phyloP scores from a whole-genome alignment of 73 alveolate species.

The Urostyla sp. region DNA sequence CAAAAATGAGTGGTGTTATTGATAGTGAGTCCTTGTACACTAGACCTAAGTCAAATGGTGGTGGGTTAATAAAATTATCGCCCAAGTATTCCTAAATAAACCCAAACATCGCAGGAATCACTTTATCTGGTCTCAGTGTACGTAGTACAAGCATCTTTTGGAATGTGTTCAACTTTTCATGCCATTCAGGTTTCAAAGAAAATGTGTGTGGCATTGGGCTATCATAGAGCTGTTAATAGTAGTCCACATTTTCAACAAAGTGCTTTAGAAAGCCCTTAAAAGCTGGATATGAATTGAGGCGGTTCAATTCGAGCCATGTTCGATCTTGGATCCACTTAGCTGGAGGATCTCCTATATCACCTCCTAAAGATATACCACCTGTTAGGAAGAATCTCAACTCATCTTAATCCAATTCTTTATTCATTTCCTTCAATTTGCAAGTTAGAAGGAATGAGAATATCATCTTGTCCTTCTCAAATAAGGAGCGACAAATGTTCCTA shows the following conservation, averaged over 20 bases:
- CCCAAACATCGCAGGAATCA: conserved; percentile 92
- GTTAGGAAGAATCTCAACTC: conserved; percentile 98
- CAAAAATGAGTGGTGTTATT: conserved; percentile 96
- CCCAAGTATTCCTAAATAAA: conserved; percentile 93
- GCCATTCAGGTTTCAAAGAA: conserved; percentile 56
- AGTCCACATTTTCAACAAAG: conserved; percentile 74
- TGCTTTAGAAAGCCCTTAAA: conserved; percentile 91
- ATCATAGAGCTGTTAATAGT: conserved; percentile 83
- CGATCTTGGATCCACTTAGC: conserved; percentile 97
- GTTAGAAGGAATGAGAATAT: conserved; percentile 97
- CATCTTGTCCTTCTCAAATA: conserved; percentile 98
- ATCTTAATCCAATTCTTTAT: conserved; percentile 80
- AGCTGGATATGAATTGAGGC: conserved; percentile 76
- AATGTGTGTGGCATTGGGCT: conserved; percentile 63
- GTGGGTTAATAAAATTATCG: conserved; percentile 93
- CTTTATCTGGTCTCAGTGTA: conserved; percentile 97
- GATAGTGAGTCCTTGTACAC: conserved; percentile 93
- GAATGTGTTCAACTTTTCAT: conserved; percentile 79
- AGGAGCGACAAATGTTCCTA: conserved; percentile 96
- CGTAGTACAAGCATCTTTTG: conserved; percentile 89
- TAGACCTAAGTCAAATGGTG: conserved; percentile 96
- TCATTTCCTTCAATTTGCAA: conserved; percentile 89
- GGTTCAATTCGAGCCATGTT: conserved; percentile 93
- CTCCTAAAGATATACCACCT: conserved; percentile 99
- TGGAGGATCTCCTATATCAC: conserved; percentile 96